Percentiles rank a stretch among this genome's conserved stretches.
These are phyloP conservation scores for Nemophila menziesii DNA, from an alignment of 257 asterid genomes.

Conservation along the genomic window DNA sequence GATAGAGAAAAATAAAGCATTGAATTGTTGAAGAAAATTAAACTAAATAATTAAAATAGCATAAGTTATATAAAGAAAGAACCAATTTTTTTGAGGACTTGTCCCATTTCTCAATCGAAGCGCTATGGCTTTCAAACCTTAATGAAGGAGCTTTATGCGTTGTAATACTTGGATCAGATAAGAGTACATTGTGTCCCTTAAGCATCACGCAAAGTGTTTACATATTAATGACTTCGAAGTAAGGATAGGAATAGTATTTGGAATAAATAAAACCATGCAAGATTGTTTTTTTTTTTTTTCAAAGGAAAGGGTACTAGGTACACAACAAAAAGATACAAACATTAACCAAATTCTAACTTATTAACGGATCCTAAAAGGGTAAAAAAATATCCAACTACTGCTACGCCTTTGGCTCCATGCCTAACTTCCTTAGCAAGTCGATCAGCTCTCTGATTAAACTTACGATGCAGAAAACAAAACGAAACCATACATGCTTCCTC, in stretches of 20 bases:
- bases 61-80: background rate
- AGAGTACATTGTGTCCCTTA: background rate
- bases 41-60: background rate
- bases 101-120: constrained; percentile 28
- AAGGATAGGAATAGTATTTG: background rate
- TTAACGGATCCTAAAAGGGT: no score
- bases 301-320: no score
- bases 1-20: background rate
- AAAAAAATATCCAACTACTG: no score
- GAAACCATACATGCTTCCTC: no score
- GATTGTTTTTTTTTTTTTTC: no score
- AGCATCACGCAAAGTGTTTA: background rate
- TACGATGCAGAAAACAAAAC: no score
- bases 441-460: no score
- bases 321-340: no score
- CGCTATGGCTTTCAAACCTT: background rate
- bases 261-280: background rate
- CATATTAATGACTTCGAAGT: background rate
- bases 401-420: no score
- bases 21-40: background rate
- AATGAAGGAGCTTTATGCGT: background rate
- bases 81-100: constrained; percentile 43
- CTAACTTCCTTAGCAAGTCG: no score
- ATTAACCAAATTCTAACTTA: no score
- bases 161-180: background rate